Base-by-base conservation (phyloP, 805 yeast genomes). In the Debaryomyces tyrocola region DNA sequence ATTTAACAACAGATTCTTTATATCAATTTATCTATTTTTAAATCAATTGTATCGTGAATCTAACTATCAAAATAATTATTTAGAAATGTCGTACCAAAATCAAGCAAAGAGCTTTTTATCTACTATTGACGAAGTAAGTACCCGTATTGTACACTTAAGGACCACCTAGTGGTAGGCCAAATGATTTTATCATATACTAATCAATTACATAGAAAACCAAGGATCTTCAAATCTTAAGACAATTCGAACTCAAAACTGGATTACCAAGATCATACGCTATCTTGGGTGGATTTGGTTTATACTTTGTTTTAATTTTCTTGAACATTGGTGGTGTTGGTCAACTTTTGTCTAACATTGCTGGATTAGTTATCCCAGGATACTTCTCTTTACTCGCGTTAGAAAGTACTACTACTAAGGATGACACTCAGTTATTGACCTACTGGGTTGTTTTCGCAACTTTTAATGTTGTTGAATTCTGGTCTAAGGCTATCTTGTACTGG, bases 371-470 rank as follows among this genome's bases (percentile, higher is more conserved):
- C 51, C 99, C 99, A 39, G 92, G 94, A 44, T 92, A 91, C 74
- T 83, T 78, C 63, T 92, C 98, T 7, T 75, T 94, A 51, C 65
- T 80, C 52, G 98, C 99, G 18, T 76, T 94, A 55, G 87, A 83
- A 67, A 86, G 96, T 18, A 54, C 81, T 8, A 62, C 79, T 14
- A 70, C 83, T 36, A 69, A 73, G 37, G 97, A 92, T 66, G 99
- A 94, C 69, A 83, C 94, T 40, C 85, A 86, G 66, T 81, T 88
- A 64, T 80, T 94, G 62, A 88, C 97, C 11, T 94, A 94, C 77
- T 94, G 99, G 99, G 97, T 94, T 48, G 96, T 94, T n/a, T 94
- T 88, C 64, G 96, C 97, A 12, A 83, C 84, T 58, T 81, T 94
- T 74, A 89, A 84, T 67, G 91, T 94, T 44, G 65, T 90, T 60